A percentile compares a stretch with the other conserved stretches of the same genome.
Conservation (phyloP, 306 rosid species). For the Luffa aegyptiaca region DNA sequence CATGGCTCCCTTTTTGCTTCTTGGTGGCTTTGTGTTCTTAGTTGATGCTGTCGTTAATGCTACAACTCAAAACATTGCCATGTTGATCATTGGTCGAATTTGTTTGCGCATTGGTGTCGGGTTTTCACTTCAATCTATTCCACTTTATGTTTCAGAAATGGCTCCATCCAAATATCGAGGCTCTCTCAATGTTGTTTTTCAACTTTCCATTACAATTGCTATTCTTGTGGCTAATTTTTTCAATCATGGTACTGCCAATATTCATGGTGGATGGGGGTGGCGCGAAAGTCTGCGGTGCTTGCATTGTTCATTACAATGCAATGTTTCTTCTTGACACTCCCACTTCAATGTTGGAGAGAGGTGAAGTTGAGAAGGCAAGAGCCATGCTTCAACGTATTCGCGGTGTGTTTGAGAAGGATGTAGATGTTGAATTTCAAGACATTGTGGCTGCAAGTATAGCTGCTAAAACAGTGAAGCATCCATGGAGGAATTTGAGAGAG, state of each 20-base stretch:
- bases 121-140: conserved; percentile 72
- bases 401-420: too few species aligned
- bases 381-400: conserved; percentile 13
- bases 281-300: conserved; percentile 46
- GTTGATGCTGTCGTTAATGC: conserved; percentile 56
- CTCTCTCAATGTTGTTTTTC: conserved; percentile 66
- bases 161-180: conserved; percentile 77
- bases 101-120: conserved; percentile 39
- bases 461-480: too few species aligned
- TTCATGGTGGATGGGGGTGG: conserved; percentile 48
- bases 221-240: conserved; percentile 44
- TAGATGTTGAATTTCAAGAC: too few species aligned
- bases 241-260: conserved; percentile 27
- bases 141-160: conserved; percentile 2
- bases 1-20: not conserved
- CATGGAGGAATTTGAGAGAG: too few species aligned
- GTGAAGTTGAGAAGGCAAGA: conserved; percentile 35
- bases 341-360: conserved; percentile 48
- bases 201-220: conserved; percentile 47
- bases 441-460: too few species aligned
- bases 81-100: conserved; percentile 71
- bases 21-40: conserved; percentile 49
- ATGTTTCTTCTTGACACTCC: conserved; percentile 55
- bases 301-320: conserved; percentile 38
- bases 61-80: conserved; percentile 41